These are phyloP conservation scores for Fraxinus sp. DNA, from an alignment of 305 asterid species.

Conservation along the genomic window DNA sequence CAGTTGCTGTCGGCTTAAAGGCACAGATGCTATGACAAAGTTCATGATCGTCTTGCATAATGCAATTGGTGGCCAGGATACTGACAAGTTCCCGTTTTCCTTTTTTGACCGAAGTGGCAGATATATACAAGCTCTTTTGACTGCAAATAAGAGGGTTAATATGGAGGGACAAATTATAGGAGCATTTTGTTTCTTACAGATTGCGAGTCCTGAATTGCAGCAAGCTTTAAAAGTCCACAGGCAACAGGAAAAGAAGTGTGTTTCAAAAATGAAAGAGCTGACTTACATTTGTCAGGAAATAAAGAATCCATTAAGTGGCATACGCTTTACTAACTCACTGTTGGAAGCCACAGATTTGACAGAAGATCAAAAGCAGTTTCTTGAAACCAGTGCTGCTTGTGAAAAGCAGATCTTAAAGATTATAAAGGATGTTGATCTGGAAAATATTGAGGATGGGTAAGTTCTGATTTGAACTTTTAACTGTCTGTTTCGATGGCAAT, in stretches of 20 bases:
- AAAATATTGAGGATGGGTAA: slow-evolving; percentile 70
- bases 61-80: slow-evolving; percentile 71
- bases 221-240: slow-evolving; percentile 60
- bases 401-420: slow-evolving; percentile 84
- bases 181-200: slow-evolving; percentile 87
- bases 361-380: slow-evolving; percentile 72
- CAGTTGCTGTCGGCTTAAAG: slow-evolving; percentile 64
- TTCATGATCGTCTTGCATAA: slow-evolving; percentile 81
- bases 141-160: slow-evolving; percentile 74
- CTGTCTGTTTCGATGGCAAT: neutral
- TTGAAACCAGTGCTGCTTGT: slow-evolving; percentile 81
- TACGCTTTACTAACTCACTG: slow-evolving; percentile 68
- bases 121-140: slow-evolving; percentile 66
- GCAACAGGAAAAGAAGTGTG: slow-evolving; percentile 53
- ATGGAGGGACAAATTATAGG: slow-evolving; percentile 71
- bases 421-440: slow-evolving; percentile 63
- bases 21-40: slow-evolving; percentile 68
- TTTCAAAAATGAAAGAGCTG: slow-evolving; percentile 72
- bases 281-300: slow-evolving; percentile 83
- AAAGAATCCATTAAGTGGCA: slow-evolving; percentile 73
- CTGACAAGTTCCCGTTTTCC: slow-evolving; percentile 62
- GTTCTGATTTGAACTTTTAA: slow-evolving; percentile 22
- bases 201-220: slow-evolving; percentile 69
- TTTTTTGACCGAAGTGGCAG: slow-evolving; percentile 62
- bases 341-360: slow-evolving; percentile 69